phyloP scores from a whole-genome alignment of 108 stramenopile species.

The Cylindrotheca closterium region DNA sequence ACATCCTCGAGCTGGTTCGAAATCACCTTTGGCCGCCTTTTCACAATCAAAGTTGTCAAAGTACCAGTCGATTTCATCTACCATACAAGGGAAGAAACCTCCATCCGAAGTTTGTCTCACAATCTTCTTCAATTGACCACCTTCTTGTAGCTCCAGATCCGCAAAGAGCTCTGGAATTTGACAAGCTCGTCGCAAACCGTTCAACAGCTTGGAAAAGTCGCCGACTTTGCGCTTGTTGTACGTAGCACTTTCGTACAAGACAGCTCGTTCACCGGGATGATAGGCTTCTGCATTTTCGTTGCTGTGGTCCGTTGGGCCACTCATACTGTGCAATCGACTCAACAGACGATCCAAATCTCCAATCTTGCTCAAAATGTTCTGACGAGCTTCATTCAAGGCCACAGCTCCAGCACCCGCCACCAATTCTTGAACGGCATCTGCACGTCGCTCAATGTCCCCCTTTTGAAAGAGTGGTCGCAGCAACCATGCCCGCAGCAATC shows the following conservation, averaged over 20 bases:
- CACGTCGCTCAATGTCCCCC: slow-evolving; percentile 87
- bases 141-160: slow-evolving; percentile 54
- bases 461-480: slow-evolving; percentile 88
- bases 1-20: slow-evolving; percentile 87
- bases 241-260: slow-evolving; percentile 90
- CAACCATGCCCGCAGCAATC: slow-evolving; percentile 95
- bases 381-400: slow-evolving; percentile 70
- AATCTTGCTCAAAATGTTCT: slow-evolving; percentile 55
- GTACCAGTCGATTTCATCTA: slow-evolving; percentile 84
- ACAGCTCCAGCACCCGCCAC: slow-evolving; percentile 66
- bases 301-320: slow-evolving; percentile 18
- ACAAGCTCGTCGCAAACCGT: slow-evolving; percentile 64
- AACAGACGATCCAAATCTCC: slow-evolving; percentile 96
- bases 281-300: slow-evolving; percentile 3
- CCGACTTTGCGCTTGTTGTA: slow-evolving; percentile 95
- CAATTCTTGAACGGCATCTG: slow-evolving; percentile 94
- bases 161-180: slow-evolving; percentile 82
- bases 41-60: slow-evolving; percentile 91
- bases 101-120: slow-evolving; percentile 63
- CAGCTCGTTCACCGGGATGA: slow-evolving; percentile 95
- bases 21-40: slow-evolving; percentile 80
- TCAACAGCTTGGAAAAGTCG: slow-evolving; percentile 79
- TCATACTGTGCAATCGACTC: slow-evolving; percentile 91
- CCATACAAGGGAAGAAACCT: slow-evolving; percentile 89
- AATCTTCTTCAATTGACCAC: slow-evolving; percentile 70